Conservation (phyloP, 805 yeast species). For the Candida adriatica region DNA sequence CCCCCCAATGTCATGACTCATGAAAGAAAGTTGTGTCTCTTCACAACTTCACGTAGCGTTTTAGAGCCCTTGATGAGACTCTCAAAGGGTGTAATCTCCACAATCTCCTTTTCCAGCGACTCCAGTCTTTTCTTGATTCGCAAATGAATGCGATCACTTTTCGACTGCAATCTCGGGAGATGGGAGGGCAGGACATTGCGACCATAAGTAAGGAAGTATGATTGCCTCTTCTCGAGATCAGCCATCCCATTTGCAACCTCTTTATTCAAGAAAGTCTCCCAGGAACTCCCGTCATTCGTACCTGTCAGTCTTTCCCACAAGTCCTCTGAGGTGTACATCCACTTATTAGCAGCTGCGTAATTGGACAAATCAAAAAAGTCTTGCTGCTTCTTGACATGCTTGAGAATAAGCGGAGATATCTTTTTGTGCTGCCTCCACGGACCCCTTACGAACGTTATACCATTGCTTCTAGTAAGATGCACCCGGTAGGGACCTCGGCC, state of each 20-base stretch:
- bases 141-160: conserved; percentile 21
- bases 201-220: conserved; percentile 16
- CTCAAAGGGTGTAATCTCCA: conserved; percentile 15
- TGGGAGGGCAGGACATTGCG: conserved; percentile 12
- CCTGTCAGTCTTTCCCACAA: conserved; percentile 11
- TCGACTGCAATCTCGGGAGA: conserved; percentile 12
- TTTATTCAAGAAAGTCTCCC: conserved; percentile 24
- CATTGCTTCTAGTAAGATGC: conserved; percentile 8
- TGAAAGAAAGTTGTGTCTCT: conserved; percentile 9
- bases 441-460: conserved; percentile 13
- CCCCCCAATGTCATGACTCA: conserved; percentile 4
- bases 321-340: conserved; percentile 12
- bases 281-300: conserved; percentile 8
- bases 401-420: conserved; percentile 13
- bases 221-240: conserved; percentile 7
- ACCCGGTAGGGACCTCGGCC: conserved; percentile 17
- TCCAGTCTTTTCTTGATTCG: conserved; percentile 20
- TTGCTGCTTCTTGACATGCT: conserved; percentile 10
- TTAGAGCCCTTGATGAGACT: conserved; percentile 5
- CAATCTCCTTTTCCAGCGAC: conserved; percentile 12
- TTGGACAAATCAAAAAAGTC: conserved; percentile 8
- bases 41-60: conserved; percentile 13
- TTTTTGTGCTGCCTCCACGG: conserved; percentile 16
- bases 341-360: conserved; percentile 6
- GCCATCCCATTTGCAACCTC: conserved; percentile 8